A percentile compares a stretch with the other conserved stretches of the same genome.
Conservation (phyloP, 768 basidiomycete genomes). For the Lentinula sp. region DNA sequence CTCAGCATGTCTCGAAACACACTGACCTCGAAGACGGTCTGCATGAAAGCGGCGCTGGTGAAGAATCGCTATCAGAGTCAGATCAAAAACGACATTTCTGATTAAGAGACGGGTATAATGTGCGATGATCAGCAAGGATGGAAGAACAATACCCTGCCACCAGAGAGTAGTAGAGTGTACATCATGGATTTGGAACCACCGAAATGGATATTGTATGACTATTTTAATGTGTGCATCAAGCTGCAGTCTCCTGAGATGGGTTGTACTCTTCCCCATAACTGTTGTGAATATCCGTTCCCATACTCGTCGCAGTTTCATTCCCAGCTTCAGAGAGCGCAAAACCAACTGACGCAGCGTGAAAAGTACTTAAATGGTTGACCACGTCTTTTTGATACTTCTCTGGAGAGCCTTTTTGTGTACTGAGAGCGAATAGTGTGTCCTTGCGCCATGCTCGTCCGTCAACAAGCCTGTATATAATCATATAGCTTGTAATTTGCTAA, state of each 20-base stretch:
- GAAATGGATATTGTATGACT: too few species aligned
- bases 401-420: not conserved
- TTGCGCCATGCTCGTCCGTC: constrained; percentile 33
- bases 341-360: constrained; percentile 3
- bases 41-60: not conserved
- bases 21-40: not conserved
- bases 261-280: not conserved
- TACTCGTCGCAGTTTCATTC: not conserved
- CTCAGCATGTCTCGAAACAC: not conserved
- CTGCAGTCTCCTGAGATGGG: not conserved
- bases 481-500: constrained; percentile 30
- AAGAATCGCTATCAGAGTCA: not conserved
- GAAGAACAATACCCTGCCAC: too few species aligned
- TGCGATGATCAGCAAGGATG: too few species aligned
- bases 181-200: not conserved
- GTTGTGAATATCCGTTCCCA: not conserved
- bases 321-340: not conserved
- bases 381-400: not conserved
- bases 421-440: constrained; percentile 16
- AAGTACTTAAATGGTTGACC: constrained; percentile 1
- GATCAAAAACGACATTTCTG: not conserved
- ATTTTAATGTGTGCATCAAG: too few species aligned
- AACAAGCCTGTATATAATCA: constrained; percentile 35
- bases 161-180: too few species aligned
- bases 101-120: not conserved